Conservation (phyloP, 1,284 basidiomycete genomes). For the Exobasidium rhododendri region DNA sequence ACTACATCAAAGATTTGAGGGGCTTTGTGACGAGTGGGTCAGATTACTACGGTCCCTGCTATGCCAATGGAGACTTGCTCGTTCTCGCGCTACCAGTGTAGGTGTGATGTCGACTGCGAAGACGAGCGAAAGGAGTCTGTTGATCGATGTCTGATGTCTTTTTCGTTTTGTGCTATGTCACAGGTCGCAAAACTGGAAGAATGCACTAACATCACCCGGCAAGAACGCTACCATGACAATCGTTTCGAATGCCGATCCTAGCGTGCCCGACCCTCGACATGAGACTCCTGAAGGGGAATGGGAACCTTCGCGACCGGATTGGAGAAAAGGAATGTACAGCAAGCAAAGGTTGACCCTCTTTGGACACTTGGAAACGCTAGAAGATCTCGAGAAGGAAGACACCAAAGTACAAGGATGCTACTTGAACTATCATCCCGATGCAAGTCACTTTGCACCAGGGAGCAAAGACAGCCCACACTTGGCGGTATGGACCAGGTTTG, state of each 20-base stretch:
- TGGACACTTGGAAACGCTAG: slow-evolving; percentile 36
- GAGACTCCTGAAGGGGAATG: slow-evolving; percentile 19
- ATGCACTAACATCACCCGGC: slow-evolving; percentile 26
- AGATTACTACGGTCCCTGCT: slow-evolving; percentile 52
- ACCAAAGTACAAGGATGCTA: slow-evolving; percentile 32
- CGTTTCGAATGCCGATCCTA: slow-evolving; percentile 31
- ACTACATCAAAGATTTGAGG: slow-evolving; percentile 22
- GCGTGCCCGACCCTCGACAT: slow-evolving; percentile 38
- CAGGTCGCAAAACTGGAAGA: slow-evolving; percentile 49
- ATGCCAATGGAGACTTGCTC: slow-evolving; percentile 40
- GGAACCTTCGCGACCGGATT: slow-evolving; percentile 36
- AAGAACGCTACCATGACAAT: slow-evolving; percentile 42
- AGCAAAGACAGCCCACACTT: slow-evolving; percentile 40
- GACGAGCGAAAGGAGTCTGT: too few species aligned
- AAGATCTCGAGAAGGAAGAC: not conserved
- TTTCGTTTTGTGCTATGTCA: not conserved
- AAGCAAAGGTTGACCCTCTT: slow-evolving; percentile 46
- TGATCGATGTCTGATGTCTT: not conserved
- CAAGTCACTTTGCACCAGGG: slow-evolving; percentile 40
- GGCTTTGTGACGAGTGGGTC: slow-evolving; percentile 31
- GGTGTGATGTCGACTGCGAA: slow-evolving; percentile 11
- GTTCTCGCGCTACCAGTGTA: slow-evolving; percentile 47
- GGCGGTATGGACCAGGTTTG: slow-evolving; percentile 45
- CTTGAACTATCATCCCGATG: slow-evolving; percentile 37
- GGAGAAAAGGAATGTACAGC: slow-evolving; percentile 50